Conservation (phyloP, 2,329 filamentous ascomycete species). For the Alternaria longipes region DNA sequence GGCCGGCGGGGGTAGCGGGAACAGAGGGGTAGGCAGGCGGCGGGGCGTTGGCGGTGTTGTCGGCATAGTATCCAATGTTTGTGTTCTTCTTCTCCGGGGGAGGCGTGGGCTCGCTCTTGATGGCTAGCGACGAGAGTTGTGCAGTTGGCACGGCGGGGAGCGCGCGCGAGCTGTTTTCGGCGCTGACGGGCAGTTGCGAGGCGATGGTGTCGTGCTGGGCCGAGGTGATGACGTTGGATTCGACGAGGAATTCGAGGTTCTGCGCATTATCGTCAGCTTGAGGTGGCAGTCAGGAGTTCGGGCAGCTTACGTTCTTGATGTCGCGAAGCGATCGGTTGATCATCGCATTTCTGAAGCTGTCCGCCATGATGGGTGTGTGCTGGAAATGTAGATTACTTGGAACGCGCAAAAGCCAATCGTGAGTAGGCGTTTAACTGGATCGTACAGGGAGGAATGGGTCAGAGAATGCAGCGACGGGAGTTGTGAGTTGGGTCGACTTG, state of each 20-base stretch:
- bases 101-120: slow-evolving; percentile 42
- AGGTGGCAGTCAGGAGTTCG: neutral
- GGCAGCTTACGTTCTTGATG: slow-evolving; percentile 77
- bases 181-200: slow-evolving; percentile 76
- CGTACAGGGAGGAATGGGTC: slow-evolving; percentile 2
- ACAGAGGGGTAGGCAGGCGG: slow-evolving; percentile 58
- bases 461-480: slow-evolving; percentile 10
- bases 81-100: slow-evolving; percentile 49
- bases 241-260: slow-evolving; percentile 91
- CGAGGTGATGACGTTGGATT: slow-evolving; percentile 80
- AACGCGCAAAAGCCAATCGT: neutral
- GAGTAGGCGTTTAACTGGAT: neutral
- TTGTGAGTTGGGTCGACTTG: slow-evolving; percentile 15
- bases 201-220: slow-evolving; percentile 79
- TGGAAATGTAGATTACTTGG: neutral
- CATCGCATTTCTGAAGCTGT: slow-evolving; percentile 64
- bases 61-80: slow-evolving; percentile 54
- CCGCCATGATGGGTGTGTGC: slow-evolving; percentile 42
- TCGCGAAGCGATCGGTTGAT: slow-evolving; percentile 86
- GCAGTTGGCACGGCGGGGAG: slow-evolving; percentile 43
- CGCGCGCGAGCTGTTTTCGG: slow-evolving; percentile 66
- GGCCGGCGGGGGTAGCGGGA: slow-evolving; percentile 58
- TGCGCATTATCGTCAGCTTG: slow-evolving; percentile 60
- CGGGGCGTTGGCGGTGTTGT: slow-evolving; percentile 52
- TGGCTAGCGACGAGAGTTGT: slow-evolving; percentile 45